These are phyloP conservation scores for Sophora flavescens DNA, from an alignment of 306 rosid species.

Conservation along the genomic window DNA sequence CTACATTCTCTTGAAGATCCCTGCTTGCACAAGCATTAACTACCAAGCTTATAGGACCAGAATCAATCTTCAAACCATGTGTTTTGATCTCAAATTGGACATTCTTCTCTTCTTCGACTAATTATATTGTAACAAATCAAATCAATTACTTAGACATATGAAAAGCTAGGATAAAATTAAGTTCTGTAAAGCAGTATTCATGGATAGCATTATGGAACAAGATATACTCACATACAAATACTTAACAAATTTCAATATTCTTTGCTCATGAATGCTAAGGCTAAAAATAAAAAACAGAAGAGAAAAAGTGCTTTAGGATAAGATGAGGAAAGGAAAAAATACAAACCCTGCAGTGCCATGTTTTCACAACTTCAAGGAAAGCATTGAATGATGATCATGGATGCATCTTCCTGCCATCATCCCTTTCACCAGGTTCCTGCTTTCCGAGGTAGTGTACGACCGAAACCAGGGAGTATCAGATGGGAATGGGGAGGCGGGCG, in stretches of 20 bases:
- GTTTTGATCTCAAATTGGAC: constrained; percentile 93
- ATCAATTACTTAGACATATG: constrained; percentile 10
- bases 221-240: constrained; percentile 32
- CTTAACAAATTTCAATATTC: not conserved
- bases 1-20: constrained; percentile 82
- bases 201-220: too few relatives aligned
- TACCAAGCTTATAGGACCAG: constrained; percentile 81
- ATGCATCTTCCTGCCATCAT: constrained; percentile 85
- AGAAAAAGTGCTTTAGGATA: not conserved
- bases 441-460: constrained; percentile 89
- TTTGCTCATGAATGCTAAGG: constrained; percentile 25
- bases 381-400: constrained; percentile 97
- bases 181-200: constrained; percentile 17
- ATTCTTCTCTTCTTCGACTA: constrained; percentile 92
- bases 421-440: constrained; percentile 84
- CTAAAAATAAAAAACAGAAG: too few relatives aligned
- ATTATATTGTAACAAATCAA: constrained; percentile 49
- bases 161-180: not conserved
- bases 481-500: too few relatives aligned
- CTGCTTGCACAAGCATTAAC: constrained; percentile 96
- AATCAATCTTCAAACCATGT: constrained; percentile 66
- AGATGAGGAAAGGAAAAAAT: constrained; percentile 14
- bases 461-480: too few relatives aligned
- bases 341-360: too few relatives aligned
- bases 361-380: too few relatives aligned